Evolutionary conservation across 352 stramenopile genomes (phyloP).

Genomic region (Blastocystis sp.): DNA sequence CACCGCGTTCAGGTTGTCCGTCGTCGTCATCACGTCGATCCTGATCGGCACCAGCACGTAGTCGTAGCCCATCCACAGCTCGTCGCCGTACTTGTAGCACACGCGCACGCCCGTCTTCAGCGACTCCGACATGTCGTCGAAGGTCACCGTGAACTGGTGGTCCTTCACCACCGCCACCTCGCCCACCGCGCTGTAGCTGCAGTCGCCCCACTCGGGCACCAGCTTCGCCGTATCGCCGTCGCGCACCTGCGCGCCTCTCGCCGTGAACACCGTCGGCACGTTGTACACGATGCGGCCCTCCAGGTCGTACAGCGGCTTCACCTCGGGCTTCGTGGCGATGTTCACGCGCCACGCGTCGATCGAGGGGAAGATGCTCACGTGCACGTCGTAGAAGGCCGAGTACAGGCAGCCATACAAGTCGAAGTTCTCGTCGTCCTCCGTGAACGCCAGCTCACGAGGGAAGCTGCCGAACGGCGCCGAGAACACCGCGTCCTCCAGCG

Average conservation of each 20-base stretch:
- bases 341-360: background rate
- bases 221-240: constrained; percentile 37
- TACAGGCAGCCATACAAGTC: constrained; percentile 36
- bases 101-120: constrained; percentile 26
- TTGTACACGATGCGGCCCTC: constrained; percentile 52
- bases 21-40: constrained; percentile 9
- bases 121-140: background rate
- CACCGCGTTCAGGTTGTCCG: constrained; percentile 6
- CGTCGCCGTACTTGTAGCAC: constrained; percentile 33
- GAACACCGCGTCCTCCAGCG: background rate
- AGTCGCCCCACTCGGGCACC: constrained; percentile 45
- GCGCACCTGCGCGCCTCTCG: background rate
- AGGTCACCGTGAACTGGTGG: constrained; percentile 17
- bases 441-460: constrained; percentile 13
- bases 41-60: background rate
- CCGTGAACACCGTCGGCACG: constrained; percentile 16
- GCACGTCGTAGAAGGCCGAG: background rate
- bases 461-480: background rate
- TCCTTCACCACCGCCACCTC: background rate
- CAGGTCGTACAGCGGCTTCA: constrained; percentile 37
- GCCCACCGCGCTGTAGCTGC: background rate
- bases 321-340: constrained; percentile 11
- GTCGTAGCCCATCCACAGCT: constrained; percentile 45
- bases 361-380: constrained; percentile 37
- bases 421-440: background rate